Conservation (phyloP, 129 eudicot genomes). For the Helichrysum umbraculigerum region DNA sequence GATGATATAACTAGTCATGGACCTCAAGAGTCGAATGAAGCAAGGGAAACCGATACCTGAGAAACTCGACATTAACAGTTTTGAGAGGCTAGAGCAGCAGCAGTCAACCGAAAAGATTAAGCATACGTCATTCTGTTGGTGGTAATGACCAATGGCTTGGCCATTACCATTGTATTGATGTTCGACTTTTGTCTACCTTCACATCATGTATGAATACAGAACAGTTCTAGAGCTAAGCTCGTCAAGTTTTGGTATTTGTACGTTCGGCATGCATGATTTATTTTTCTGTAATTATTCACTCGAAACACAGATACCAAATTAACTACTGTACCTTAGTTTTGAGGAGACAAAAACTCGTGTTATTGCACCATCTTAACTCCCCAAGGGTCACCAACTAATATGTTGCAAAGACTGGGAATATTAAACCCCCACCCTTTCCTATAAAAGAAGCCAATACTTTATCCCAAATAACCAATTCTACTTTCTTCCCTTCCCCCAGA, state of each 20-base stretch:
- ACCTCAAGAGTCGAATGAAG: conserved; percentile 42
- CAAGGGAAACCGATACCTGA: conserved; percentile 93
- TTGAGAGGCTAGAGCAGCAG: conserved; percentile 81
- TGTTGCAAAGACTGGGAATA: no score
- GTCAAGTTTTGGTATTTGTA: not conserved
- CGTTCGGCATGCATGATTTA: not conserved
- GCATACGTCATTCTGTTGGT: conserved; percentile 87
- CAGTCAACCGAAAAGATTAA: conserved; percentile 85
- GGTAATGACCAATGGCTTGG: conserved; percentile 95
- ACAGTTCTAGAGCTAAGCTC: not conserved
- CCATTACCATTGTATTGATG: conserved; percentile 29
- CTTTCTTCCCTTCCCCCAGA: no score
- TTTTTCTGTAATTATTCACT: not conserved
- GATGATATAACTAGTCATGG: not conserved
- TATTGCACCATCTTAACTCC: no score
- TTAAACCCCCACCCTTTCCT: no score
- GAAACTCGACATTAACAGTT: conserved; percentile 88
- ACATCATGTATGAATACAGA: not conserved
- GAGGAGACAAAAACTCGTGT: not conserved
- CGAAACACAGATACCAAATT: not conserved
- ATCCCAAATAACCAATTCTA: no score
- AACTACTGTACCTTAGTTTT: not conserved
- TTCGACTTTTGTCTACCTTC: not conserved
- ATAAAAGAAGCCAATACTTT: no score
- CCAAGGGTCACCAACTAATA: no score